Evolutionary conservation across 164 flowering plant species (phyloP).

Genomic region (Protea cynaroides): DNA sequence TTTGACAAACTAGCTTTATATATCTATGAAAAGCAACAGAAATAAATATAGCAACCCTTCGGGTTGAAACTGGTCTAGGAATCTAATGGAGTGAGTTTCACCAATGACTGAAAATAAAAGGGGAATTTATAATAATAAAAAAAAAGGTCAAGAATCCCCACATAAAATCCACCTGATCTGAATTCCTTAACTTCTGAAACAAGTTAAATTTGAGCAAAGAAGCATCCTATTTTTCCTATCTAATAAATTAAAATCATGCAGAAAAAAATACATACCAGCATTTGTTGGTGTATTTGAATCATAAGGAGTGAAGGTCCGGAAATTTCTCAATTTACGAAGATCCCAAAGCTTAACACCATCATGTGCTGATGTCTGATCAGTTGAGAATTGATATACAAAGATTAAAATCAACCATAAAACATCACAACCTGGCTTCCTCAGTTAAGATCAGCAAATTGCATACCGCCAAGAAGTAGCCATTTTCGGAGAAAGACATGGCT

Average conservation of each 20-base stretch:
- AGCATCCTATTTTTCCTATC: too few species aligned
- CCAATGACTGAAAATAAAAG: too few species aligned
- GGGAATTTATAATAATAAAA: too few species aligned
- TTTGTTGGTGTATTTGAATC: conserved; percentile 71
- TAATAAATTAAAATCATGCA: too few species aligned
- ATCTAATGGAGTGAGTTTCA: too few species aligned
- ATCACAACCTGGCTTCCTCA: not conserved
- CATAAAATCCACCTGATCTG: too few species aligned
- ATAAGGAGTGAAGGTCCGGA: conserved; percentile 70
- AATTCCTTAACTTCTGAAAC: too few species aligned
- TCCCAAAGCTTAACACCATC: conserved; percentile 99
- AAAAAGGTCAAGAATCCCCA: not conserved
- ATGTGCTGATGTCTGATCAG: conserved; percentile 80
- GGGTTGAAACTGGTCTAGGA: too few species aligned
- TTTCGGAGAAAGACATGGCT: conserved; percentile 95
- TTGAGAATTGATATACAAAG: conserved; percentile 8
- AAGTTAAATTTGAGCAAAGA: too few species aligned
- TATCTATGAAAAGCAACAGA: too few species aligned
- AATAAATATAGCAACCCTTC: too few species aligned
- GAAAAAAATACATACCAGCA: conserved; percentile 42
- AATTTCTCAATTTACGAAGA: conserved; percentile 85
- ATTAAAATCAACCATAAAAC: not conserved
- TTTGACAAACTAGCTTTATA: not conserved
- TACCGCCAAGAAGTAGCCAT: conserved; percentile 98
- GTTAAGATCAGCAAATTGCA: conserved; percentile 8